Conservation (phyloP, 2,329 filamentous ascomycete genomes). For the Phialophora macrospora region DNA sequence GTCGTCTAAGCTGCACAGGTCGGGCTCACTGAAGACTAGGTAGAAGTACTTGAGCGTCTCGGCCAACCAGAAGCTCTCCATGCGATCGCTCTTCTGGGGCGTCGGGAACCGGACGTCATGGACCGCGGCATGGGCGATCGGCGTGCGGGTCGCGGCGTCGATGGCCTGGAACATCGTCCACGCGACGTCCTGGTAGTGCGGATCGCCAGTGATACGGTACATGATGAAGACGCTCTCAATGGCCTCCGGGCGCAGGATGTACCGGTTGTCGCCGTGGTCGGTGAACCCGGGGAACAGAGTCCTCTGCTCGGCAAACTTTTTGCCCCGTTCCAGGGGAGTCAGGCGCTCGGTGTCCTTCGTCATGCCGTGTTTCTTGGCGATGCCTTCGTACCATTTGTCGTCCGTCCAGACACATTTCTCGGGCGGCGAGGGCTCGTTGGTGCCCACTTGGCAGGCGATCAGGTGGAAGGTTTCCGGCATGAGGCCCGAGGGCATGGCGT, state of each 20-base stretch:
- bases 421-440: slow-evolving; percentile 43
- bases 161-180: slow-evolving; percentile 58
- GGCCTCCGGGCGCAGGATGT: slow-evolving; percentile 68
- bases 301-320: slow-evolving; percentile 44
- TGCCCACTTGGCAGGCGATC: slow-evolving; percentile 49
- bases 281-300: slow-evolving; percentile 61
- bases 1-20: slow-evolving; percentile 69
- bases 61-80: slow-evolving; percentile 90
- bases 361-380: slow-evolving; percentile 36
- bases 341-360: slow-evolving; percentile 17
- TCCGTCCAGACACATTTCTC: slow-evolving; percentile 50
- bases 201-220: slow-evolving; percentile 64
- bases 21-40: slow-evolving; percentile 73
- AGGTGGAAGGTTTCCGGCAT: slow-evolving; percentile 65
- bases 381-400: slow-evolving; percentile 42
- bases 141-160: slow-evolving; percentile 50
- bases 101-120: slow-evolving; percentile 45
- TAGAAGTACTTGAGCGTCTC: slow-evolving; percentile 96
- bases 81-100: slow-evolving; percentile 61
- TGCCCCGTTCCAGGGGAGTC: slow-evolving; percentile 42
- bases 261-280: slow-evolving; percentile 61
- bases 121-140: slow-evolving; percentile 52
- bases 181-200: slow-evolving; percentile 51
- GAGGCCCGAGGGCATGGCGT: slow-evolving; percentile 61
- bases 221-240: slow-evolving; percentile 67